Conservation (phyloP, 345 rosid species). For the Citrus trifoliata region DNA sequence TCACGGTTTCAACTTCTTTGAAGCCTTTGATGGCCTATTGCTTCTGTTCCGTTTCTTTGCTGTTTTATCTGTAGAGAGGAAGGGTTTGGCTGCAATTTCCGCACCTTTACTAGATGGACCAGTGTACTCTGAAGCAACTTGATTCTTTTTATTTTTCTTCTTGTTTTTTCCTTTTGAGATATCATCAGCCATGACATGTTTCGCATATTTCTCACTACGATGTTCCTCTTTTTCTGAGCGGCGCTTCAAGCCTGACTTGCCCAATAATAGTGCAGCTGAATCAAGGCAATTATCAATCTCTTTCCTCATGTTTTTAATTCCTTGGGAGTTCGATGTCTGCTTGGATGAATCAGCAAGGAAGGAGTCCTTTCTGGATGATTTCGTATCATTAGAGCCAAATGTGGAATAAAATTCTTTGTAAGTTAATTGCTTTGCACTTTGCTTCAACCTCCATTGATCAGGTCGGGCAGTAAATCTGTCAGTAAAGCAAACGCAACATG, state of each 20-base stretch:
- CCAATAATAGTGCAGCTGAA: constrained; percentile 16
- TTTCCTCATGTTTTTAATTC: constrained; percentile 48
- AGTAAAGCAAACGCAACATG: constrained; percentile 7
- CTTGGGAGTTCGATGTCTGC: constrained; percentile 31
- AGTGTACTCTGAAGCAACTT: constrained; percentile 13
- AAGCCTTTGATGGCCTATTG: constrained; percentile 18
- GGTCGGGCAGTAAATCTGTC: constrained; percentile 60
- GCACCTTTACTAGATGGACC: constrained; percentile 25
- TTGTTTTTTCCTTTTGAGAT: constrained; percentile 18
- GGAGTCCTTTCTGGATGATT: constrained; percentile 34
- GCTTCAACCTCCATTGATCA: constrained; percentile 81
- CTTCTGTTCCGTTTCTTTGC: constrained; percentile 42
- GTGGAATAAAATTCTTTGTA: constrained; percentile 59
- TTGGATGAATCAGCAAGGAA: constrained; percentile 46
- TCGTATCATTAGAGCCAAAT: constrained; percentile 62
- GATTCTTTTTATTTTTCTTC: constrained; percentile 22
- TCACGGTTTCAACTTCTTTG: constrained; percentile 35
- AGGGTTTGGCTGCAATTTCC: constrained; percentile 34
- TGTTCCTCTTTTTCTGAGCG: constrained; percentile 18
- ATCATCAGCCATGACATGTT: constrained; percentile 25
- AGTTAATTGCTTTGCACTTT: constrained; percentile 70
- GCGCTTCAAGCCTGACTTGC: constrained; percentile 27
- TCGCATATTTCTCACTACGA: constrained; percentile 11
- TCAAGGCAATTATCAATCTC: constrained; percentile 43
- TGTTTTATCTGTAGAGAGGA: constrained; percentile 38